Evolutionary conservation across 2,329 filamentous ascomycete species (phyloP).

Genomic region (Neophaeococcomyces aloes): DNA sequence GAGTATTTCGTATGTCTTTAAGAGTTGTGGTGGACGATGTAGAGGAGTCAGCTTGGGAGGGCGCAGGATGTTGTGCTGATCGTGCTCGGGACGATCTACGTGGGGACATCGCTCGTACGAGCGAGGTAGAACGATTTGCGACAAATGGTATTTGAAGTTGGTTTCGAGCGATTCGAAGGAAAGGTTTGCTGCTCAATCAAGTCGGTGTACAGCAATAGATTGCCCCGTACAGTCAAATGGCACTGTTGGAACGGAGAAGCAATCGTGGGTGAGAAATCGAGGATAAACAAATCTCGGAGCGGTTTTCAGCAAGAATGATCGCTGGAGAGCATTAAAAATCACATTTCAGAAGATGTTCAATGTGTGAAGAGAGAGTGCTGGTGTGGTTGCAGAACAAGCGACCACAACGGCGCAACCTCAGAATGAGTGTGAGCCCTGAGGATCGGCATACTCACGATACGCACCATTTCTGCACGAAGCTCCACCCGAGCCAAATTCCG

Average conservation of each 20-base stretch:
- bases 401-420: neutral
- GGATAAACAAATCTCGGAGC: neutral
- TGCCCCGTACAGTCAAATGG: too few species aligned
- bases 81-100: conserved; percentile 88
- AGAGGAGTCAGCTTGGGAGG: conserved; percentile 66
- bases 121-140: too few species aligned
- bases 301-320: neutral
- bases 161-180: too few species aligned
- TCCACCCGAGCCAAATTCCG: too few species aligned
- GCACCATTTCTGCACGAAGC: too few species aligned
- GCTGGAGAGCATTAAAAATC: neutral
- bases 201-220: too few species aligned
- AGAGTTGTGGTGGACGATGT: conserved; percentile 57
- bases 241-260: too few species aligned
- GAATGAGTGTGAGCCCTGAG: neutral
- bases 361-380: neutral
- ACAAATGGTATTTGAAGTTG: too few species aligned
- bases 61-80: conserved; percentile 58
- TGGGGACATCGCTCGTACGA: conserved; percentile 49
- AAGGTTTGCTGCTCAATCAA: too few species aligned
- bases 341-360: neutral
- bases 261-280: neutral
- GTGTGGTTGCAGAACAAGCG: neutral
- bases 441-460: neutral
- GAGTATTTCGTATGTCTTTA: conserved; percentile 49